phyloP scores from a whole-genome alignment of 2,329 filamentous ascomycete genomes.

The Diplocarpon rosae region DNA sequence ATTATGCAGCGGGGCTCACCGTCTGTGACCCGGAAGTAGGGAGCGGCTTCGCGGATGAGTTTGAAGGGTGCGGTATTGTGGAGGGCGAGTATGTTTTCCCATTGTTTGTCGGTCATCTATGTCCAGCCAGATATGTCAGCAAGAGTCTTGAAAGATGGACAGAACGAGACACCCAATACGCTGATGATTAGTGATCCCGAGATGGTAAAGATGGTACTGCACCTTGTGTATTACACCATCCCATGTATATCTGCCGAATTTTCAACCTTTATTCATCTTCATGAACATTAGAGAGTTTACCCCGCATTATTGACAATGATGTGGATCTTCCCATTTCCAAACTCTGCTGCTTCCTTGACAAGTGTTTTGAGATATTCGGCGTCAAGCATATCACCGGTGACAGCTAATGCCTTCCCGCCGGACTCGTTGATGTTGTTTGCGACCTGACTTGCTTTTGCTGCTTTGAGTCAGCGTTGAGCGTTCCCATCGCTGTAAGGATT shows the following conservation, averaged over 20 bases:
- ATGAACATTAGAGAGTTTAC: conserved; percentile 3
- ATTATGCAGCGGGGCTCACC: conserved; percentile 67
- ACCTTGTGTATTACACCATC: conserved; percentile 84
- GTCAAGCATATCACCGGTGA: conserved; percentile 68
- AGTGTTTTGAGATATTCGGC: conserved; percentile 58
- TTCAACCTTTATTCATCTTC: background rate
- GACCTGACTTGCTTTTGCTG: conserved; percentile 58
- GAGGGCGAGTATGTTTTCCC: conserved; percentile 75
- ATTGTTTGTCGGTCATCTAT: conserved; percentile 77
- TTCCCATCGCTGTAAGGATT: conserved; percentile 13
- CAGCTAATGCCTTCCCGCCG: conserved; percentile 57
- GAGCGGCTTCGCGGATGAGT: conserved; percentile 66
- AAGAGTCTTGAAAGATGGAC: conserved; percentile 2
- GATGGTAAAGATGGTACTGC: conserved; percentile 10
- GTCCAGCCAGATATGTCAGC: background rate
- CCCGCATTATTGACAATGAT: conserved; percentile 88
- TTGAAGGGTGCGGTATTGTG: conserved; percentile 82
- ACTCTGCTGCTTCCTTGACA: conserved; percentile 65
- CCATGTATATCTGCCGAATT: conserved; percentile 56
- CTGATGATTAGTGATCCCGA: conserved; percentile 9
- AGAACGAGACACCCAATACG: conserved; percentile 8
- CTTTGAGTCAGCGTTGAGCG: conserved; percentile 9
- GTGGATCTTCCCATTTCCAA: conserved; percentile 79
- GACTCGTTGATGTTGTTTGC: conserved; percentile 56
- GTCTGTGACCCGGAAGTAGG: conserved; percentile 81